These are phyloP conservation scores for Zelonia costaricensis DNA, from an alignment of 208 protist genomes.

Conservation along the genomic window DNA sequence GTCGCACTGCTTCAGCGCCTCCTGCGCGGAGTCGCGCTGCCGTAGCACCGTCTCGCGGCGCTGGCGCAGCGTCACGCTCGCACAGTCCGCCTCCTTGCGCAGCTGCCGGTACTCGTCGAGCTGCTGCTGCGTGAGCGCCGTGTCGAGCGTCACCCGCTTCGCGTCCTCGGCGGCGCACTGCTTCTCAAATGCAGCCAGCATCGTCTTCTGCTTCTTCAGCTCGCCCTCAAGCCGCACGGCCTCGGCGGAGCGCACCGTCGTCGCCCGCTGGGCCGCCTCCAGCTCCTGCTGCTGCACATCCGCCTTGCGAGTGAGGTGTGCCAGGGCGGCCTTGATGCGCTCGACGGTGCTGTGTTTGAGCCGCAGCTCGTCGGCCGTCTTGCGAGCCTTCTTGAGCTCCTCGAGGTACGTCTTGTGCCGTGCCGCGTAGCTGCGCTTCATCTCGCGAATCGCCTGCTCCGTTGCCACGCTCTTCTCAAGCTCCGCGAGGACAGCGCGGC, in stretches of 20 bases:
- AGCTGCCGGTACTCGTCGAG: conserved; percentile 78
- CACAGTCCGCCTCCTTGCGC: conserved; percentile 81
- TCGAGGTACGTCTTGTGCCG: conserved; percentile 82
- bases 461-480: conserved; percentile 74
- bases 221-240: conserved; percentile 63
- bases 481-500: conserved; percentile 49
- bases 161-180: conserved; percentile 62
- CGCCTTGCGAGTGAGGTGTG: conserved; percentile 67
- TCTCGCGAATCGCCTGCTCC: conserved; percentile 69
- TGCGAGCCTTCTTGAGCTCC: conserved; percentile 69
- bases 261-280: conserved; percentile 45
- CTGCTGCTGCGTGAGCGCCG: conserved; percentile 50
- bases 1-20: conserved; percentile 69
- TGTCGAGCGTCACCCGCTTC: conserved; percentile 30
- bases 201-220: conserved; percentile 60
- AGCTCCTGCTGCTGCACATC: conserved; percentile 61
- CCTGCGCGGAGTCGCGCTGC: conserved; percentile 57
- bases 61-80: conserved; percentile 78
- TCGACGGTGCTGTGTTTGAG: conserved; percentile 65
- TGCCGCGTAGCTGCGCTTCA: conserved; percentile 76
- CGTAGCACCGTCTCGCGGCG: conserved; percentile 69
- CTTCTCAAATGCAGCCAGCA: conserved; percentile 66
- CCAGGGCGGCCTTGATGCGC: conserved; percentile 63
- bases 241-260: conserved; percentile 56
- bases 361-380: conserved; percentile 62